Conservation (phyloP, 768 basidiomycete genomes). For the Boletus eberwhitei region DNA sequence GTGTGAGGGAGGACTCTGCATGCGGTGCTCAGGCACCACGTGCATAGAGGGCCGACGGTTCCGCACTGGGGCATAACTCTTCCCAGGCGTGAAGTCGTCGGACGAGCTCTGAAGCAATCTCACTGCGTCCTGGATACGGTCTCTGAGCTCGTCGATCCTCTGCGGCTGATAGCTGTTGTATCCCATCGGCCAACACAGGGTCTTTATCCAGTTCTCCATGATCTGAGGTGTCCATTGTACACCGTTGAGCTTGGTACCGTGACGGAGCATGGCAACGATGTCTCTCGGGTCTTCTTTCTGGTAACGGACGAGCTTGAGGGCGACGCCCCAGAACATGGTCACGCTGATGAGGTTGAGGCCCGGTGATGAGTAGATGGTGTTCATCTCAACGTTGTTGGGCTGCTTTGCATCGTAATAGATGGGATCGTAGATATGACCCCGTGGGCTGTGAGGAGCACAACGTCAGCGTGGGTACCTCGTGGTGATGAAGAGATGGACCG, state of each 20-base stretch:
- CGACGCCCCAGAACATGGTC: slow-evolving; percentile 68
- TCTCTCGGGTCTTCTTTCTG: slow-evolving; percentile 59
- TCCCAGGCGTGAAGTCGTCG: slow-evolving; percentile 12
- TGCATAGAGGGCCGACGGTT: slow-evolving; percentile 12
- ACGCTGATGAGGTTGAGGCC: slow-evolving; percentile 60
- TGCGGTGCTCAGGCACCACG: neutral
- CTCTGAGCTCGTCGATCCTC: slow-evolving; percentile 43
- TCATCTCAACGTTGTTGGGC: slow-evolving; percentile 47
- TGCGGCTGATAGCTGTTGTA: slow-evolving; percentile 47
- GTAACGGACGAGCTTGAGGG: slow-evolving; percentile 70
- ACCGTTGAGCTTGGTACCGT: slow-evolving; percentile 50
- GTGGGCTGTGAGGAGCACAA: slow-evolving; percentile 11
- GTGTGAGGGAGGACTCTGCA: neutral
- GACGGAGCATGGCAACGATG: slow-evolving; percentile 64
- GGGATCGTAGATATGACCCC: slow-evolving; percentile 48
- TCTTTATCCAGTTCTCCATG: slow-evolving; percentile 56
- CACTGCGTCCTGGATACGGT: slow-evolving; percentile 56
- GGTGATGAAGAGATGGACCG: slow-evolving; percentile 23
- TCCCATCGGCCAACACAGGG: slow-evolving; percentile 62
- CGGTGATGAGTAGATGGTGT: slow-evolving; percentile 54
- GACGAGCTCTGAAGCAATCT: slow-evolving; percentile 16
- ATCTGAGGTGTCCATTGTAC: slow-evolving; percentile 52
- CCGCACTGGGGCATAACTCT: neutral
- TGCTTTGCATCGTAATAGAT: slow-evolving; percentile 53
- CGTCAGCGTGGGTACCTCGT: slow-evolving; percentile 9